Evolutionary conservation across 345 rosid species (phyloP), one percentile per base, ranked within the genome.

Genomic region (Murraya paniculata): DNA sequence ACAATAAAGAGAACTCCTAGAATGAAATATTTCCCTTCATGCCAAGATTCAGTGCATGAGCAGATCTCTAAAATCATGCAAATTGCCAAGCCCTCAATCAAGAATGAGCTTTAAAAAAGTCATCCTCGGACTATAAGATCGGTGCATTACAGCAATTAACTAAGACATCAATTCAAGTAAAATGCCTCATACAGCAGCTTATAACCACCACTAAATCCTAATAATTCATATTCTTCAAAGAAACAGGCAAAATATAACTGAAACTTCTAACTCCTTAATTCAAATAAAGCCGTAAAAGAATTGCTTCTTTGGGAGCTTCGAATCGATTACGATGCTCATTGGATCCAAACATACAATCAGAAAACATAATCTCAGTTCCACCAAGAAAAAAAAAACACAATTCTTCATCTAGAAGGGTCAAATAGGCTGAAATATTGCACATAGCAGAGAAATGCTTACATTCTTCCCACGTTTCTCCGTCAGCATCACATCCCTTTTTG

Each of bases 401-500:
- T 3, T 31, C 35, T 53, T 16, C 48, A 36, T 25, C 55, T 19
- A 8, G 66, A 55, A 55, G 19, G 3, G 72, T 33, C 61, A n/a
- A 24, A 21, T 30, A 38, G 19, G 57, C 56, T 69, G 60, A 66
- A 76, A 74, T 57, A 25, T 36, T 35, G 28, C 71, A 45, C 14
- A 81, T 19, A 81, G 73, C 55, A 56, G 19, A 50, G 71, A 76
- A 84, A 64, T 68, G 79, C 99, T 89, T 86, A 92, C 99, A 96
- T 81, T 96, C 98, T 84, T 94, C 98, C 92, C 93, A 96, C 25
- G 97, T 86, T 45, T 94, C 98, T 76, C 95, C 92, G 19, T 92
- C 95, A 6, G 95, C 73, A 68, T 82, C 87, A 69, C 99, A 96
- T 7, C 94, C 99, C 83, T 96, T 96, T 81, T 96, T 96, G 93